phyloP scores from a whole-genome alignment of 2,329 filamentous ascomycete species.

The Knoxdaviesia capensis region DNA sequence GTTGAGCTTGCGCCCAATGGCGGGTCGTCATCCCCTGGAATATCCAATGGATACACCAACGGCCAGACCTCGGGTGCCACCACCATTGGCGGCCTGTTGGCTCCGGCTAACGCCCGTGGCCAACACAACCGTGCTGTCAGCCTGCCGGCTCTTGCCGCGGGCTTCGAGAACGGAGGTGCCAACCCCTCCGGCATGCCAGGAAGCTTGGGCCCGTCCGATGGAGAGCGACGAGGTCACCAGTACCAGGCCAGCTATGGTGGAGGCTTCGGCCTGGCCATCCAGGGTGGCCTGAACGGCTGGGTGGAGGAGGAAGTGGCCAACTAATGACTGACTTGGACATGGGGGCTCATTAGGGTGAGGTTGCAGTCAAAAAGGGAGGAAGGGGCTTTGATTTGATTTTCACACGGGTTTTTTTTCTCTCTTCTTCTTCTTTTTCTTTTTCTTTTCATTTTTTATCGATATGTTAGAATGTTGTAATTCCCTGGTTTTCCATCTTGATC shows the following conservation, averaged over 20 bases:
- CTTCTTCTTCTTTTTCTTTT: conserved; percentile 6
- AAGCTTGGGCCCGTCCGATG: conserved; percentile 20
- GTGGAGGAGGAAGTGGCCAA: conserved; percentile 46
- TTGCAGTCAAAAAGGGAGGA: conserved; percentile 2
- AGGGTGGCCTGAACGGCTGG: conserved; percentile 45
- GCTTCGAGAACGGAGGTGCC: conserved; percentile 38
- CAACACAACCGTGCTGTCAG: conserved; percentile 71
- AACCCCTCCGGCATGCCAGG: conserved; percentile 27
- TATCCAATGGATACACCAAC: conserved; percentile 41
- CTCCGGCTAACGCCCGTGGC: conserved; percentile 36
- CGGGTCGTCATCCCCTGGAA: conserved; percentile 46
- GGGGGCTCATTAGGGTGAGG: not conserved
- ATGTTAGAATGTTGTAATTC: conserved; percentile 2
- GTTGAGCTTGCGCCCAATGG: conserved; percentile 37
- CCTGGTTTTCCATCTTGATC: not conserved
- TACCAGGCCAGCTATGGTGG: conserved; percentile 44
- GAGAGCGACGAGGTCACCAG: conserved; percentile 41
- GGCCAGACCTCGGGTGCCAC: conserved; percentile 35
- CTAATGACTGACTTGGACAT: conserved; percentile 16
- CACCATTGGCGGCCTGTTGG: conserved; percentile 58
- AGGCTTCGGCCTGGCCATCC: conserved; percentile 41
- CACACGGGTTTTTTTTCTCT: conserved; percentile 7
- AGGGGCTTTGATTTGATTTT: conserved; percentile 7
- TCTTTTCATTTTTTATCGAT: conserved; percentile 1
- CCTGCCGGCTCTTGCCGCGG: conserved; percentile 51